phyloP scores from a whole-genome alignment of 345 rosid species.

The Salix purpurea region DNA sequence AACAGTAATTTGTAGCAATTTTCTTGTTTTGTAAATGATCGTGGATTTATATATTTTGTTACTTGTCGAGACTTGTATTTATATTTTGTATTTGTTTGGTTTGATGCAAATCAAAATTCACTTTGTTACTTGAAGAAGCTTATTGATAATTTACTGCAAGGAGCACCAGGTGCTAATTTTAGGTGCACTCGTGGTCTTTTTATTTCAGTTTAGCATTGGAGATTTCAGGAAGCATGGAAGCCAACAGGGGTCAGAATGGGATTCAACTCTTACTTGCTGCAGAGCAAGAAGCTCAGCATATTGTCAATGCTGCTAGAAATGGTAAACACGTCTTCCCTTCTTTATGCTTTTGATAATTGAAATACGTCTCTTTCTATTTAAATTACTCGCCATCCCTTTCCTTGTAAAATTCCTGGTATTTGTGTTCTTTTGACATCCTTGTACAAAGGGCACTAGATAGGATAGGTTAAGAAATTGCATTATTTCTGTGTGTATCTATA shows the following conservation, averaged over 20 bases:
- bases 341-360: not conserved
- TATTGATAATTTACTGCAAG: not conserved
- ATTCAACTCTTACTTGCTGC: constrained; percentile 91
- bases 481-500: not conserved
- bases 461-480: not conserved
- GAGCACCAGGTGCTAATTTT: not conserved
- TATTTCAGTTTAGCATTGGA: not conserved
- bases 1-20: not conserved
- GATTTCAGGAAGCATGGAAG: constrained; percentile 46
- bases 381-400: not conserved
- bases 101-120: not conserved
- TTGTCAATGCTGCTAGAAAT: constrained; percentile 65
- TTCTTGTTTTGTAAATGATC: not conserved
- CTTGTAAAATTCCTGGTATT: not conserved
- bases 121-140: not conserved
- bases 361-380: not conserved
- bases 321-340: constrained; percentile 26
- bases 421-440: not conserved
- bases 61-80: not conserved
- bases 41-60: not conserved
- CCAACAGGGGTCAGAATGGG: constrained; percentile 68
- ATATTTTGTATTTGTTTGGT: not conserved
- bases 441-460: not conserved
- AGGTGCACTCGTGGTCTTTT: not conserved
- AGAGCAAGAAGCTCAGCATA: constrained; percentile 86